A percentile compares a stretch with the other conserved stretches of the same genome.
Evolutionary conservation across 202 grass and related monocot species (phyloP).

Genomic region (Miscanthus sacchariflorus): DNA sequence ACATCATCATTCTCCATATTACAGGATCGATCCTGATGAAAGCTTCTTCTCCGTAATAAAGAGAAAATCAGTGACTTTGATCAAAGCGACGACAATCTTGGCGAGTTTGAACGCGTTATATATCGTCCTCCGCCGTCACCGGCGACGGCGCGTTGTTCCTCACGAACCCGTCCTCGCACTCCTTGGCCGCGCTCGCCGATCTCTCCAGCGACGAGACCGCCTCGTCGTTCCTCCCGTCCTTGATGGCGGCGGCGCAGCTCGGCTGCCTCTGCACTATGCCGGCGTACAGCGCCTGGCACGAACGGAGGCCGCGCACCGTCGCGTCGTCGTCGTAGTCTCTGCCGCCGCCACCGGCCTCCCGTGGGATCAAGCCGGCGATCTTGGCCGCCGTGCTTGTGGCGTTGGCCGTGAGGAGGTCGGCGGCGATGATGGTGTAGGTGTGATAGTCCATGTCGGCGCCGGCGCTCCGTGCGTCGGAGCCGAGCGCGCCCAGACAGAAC

Average conservation of each 20-base stretch:
- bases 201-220: background rate
- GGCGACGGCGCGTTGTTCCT: background rate
- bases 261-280: slow-evolving; percentile 19
- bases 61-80: background rate
- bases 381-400: slow-evolving; percentile 34
- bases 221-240: background rate
- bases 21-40: too few species aligned
- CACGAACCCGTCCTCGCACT: slow-evolving; percentile 29
- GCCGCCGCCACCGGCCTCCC: too few species aligned
- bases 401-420: slow-evolving; percentile 34
- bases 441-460: background rate
- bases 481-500: slow-evolving; percentile 32
- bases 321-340: background rate
- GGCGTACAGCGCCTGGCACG: slow-evolving; percentile 17
- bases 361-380: slow-evolving; percentile 25
- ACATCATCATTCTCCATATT: too few species aligned
- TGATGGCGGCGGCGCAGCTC: slow-evolving; percentile 14
- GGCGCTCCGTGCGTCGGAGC: background rate
- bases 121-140: slow-evolving; percentile 2
- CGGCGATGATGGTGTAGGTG: background rate
- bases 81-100: slow-evolving; percentile 20
- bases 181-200: slow-evolving; percentile 7
- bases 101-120: slow-evolving; percentile 31
- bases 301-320: background rate
- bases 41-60: too few species aligned